These are phyloP conservation scores for Gamarada debralockiae DNA, from an alignment of 495 filamentous ascomycete species.

Conservation along the genomic window DNA sequence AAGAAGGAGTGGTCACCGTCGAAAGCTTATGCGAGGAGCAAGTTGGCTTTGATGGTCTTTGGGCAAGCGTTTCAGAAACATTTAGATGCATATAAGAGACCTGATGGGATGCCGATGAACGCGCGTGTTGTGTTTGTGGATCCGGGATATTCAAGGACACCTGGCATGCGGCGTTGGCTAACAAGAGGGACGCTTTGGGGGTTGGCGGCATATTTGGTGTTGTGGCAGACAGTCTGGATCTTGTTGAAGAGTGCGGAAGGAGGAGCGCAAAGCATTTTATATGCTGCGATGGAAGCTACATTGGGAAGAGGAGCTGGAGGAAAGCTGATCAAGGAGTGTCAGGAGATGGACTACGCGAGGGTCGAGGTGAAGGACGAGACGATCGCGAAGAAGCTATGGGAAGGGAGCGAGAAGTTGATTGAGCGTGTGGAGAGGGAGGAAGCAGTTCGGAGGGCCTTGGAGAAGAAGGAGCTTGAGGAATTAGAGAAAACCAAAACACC, in stretches of 20 bases:
- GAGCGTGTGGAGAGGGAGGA: conserved; percentile 78
- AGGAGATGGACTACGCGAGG: conserved; percentile 63
- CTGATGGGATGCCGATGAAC: conserved; percentile 77
- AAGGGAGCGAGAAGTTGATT: conserved; percentile 80
- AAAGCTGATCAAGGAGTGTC: conserved; percentile 82
- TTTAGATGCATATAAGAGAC: conserved; percentile 72
- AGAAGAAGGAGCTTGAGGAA: conserved; percentile 64
- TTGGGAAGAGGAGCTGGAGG: conserved; percentile 61
- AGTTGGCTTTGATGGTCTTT: conserved; percentile 85
- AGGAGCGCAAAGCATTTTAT: conserved; percentile 83
- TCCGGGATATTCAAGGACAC: conserved; percentile 78
- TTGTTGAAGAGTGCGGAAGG: conserved; percentile 76
- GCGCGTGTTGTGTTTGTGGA: conserved; percentile 79
- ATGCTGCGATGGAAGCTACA: conserved; percentile 75
- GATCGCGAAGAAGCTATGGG: conserved; percentile 80
- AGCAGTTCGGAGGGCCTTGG: conserved; percentile 52
- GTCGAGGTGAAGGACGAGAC: conserved; percentile 75
- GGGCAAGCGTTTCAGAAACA: conserved; percentile 87
- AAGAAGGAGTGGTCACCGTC: conserved; percentile 46
- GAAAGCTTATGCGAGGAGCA: conserved; percentile 75
- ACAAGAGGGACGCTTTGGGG: conserved; percentile 82
- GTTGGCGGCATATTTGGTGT: conserved; percentile 68
- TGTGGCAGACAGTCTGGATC: conserved; percentile 81
- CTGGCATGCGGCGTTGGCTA: conserved; percentile 81
- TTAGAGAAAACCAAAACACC: conserved; percentile 37